Conservation (phyloP, 106 monocot species). For the Amphibolis antarctica region DNA sequence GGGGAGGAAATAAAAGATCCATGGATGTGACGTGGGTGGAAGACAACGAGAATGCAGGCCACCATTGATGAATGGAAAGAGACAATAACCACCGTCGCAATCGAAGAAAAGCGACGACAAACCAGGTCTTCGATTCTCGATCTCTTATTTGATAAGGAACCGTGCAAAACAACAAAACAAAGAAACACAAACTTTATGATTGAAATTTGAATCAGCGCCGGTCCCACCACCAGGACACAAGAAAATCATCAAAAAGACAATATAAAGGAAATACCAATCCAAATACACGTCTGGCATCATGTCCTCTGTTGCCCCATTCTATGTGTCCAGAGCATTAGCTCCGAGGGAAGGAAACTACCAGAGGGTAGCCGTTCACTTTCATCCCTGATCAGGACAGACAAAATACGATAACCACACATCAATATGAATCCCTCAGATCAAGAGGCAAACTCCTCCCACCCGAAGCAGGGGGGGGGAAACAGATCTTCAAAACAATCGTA, state of each 20-base stretch:
- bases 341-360: background rate
- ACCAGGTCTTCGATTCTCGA: background rate
- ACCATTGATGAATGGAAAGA: background rate
- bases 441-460: no score
- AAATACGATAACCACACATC: no score
- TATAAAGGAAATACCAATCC: background rate
- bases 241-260: background rate
- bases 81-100: slow-evolving; percentile 2
- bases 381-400: no score
- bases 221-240: background rate
- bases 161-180: background rate
- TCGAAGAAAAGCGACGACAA: background rate
- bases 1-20: background rate
- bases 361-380: no score
- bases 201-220: background rate
- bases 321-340: background rate
- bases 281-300: background rate
- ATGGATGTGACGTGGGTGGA: slow-evolving; percentile 1
- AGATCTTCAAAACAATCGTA: no score
- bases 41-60: background rate
- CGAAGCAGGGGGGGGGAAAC: no score
- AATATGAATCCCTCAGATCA: no score
- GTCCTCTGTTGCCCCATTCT: background rate
- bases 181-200: background rate
- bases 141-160: background rate